Conservation (phyloP, 176 grass and related monocot species). For the Areca catechu region DNA sequence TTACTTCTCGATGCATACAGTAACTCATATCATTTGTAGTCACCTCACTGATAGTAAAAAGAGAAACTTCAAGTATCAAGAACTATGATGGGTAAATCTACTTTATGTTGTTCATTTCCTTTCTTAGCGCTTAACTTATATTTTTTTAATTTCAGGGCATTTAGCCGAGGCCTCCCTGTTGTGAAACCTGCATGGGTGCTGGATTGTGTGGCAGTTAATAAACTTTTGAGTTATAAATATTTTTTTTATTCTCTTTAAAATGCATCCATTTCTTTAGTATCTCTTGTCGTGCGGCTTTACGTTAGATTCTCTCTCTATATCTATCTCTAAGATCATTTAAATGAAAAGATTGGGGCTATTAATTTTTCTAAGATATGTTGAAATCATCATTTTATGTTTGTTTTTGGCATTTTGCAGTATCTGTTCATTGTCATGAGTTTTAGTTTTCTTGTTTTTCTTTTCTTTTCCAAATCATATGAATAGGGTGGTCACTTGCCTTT, state of each 20-base stretch:
- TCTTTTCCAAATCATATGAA: no score
- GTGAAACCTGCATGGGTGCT: constrained; percentile 83
- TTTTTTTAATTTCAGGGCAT: constrained; percentile 45
- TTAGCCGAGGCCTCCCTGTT: constrained; percentile 67
- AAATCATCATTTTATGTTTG: no score
- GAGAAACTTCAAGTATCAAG: constrained; percentile 61
- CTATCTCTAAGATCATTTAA: background rate
- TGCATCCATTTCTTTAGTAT: background rate
- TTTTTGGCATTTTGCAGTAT: no score
- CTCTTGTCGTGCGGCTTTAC: background rate
- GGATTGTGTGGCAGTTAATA: constrained; percentile 65
- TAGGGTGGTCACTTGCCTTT: no score
- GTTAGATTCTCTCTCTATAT: background rate
- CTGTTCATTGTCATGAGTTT: no score
- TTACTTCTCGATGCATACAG: constrained; percentile 79
- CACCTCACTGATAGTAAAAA: constrained; percentile 76
- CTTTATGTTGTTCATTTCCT: background rate
- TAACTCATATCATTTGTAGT: constrained; percentile 72
- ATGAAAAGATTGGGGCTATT: background rate
- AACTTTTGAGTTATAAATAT: constrained; percentile 65
- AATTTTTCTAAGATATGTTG: no score
- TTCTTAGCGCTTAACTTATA: background rate
- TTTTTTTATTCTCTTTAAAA: background rate
- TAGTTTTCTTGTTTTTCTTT: no score
- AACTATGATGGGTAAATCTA: background rate